Conservation (phyloP, 306 rosid genomes). For the Begonia masoniana region DNA sequence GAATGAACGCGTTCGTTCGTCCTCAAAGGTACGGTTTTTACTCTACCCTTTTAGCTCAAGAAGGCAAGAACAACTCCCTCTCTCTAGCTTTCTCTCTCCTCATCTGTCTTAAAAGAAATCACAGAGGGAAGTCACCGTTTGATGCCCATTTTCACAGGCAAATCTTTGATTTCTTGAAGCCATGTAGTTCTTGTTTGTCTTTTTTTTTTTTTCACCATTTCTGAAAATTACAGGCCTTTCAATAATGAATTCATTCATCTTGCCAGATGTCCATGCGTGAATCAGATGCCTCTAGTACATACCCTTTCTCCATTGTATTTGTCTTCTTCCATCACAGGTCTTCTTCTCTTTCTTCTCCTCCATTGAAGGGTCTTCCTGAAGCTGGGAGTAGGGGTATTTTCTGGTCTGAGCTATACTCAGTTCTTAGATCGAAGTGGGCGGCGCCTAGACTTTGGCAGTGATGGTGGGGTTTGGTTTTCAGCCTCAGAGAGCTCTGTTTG, state of each 20-base stretch:
- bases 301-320: not conserved
- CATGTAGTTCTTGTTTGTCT: not conserved
- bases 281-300: constrained; percentile 19
- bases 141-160: constrained; percentile 26
- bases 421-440: constrained; percentile 21
- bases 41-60: not conserved
- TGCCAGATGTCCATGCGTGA: constrained; percentile 35
- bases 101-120: not conserved
- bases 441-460: constrained; percentile 6
- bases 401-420: constrained; percentile 2
- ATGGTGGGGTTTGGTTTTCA: constrained; percentile 25
- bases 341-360: constrained; percentile 1
- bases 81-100: not conserved
- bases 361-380: constrained; percentile 6
- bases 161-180: constrained; percentile 9
- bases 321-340: not conserved
- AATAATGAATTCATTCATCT: constrained; percentile 23
- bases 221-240: constrained; percentile 26
- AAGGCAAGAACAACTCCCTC: constrained; percentile 15
- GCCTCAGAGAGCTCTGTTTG: constrained; percentile 26
- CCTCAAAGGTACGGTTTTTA: not conserved
- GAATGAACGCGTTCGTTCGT: no score
- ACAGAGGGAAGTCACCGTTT: constrained; percentile 1
- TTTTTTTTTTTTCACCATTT: constrained; percentile 17
- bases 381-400: not conserved